Evolutionary conservation across 306 rosid genomes (phyloP), one percentile per base, ranked within the genome.

Genomic region (Vigna mungo): DNA sequence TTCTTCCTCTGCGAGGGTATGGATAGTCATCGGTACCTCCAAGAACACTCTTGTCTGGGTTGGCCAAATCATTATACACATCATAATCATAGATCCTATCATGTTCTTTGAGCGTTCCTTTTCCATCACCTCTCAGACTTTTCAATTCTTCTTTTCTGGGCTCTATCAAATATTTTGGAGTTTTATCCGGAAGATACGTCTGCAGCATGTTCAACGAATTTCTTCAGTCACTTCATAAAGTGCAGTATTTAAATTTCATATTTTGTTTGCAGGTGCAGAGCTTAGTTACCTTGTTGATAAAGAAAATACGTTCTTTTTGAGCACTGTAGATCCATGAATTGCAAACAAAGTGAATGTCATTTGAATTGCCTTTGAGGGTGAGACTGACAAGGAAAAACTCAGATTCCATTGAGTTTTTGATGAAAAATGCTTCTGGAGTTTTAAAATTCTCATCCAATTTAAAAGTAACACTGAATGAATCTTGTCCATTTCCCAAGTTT

Each of bases 71-170:
- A 59, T 92, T 89, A 71, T 92, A 92, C 73, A 18, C 61, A 75
- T 86, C 91, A 68, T 92, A 89, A 74, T 92, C 97, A 80, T 92
- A 92, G n/a, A 92, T 75, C 70, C 93, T 86, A 16, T 92, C 95
- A 82, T 83, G 80, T 74, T 92, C 91, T 15, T 87, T 44, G 56
- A 87, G 93, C 78, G 89, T 85, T 16, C 89, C 92, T 16, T 9
- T 64, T 69, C 95, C 95, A 55, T 86, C 74, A 25, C 97, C 97
- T 87, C 97, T 86, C 66, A 89, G 78, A 62, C 53, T 76, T 54
- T 43, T 43, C n/a, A 92, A 76, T 47, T 92, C 97, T 56, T 85
- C 86, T 10, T 82, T 77, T 79, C 89, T 88, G 71, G 84, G 88
- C 58, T 85, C 71, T 0, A 47, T 63, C 1, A 92, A 87, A 30